Base-by-base conservation (phyloP, 768 basidiomycete genomes). In the Kwoniella pini region DNA sequence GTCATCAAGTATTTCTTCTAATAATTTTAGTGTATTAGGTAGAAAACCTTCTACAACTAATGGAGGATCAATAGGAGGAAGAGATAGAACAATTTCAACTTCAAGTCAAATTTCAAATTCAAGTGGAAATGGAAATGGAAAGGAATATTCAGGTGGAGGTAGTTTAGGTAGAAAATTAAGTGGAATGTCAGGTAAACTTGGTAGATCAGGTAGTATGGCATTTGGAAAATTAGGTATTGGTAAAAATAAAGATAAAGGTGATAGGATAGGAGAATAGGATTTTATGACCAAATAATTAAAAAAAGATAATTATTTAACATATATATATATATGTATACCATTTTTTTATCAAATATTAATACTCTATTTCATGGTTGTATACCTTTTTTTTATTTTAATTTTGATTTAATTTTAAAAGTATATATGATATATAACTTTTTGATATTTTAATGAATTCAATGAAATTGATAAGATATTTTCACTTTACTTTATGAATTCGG, bases 171-270 rank as follows among this genome's bases (percentile, higher is more conserved):
- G 65, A 40, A 57, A 62, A 10, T 40, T 72, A 33, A 63, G 62
- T 40, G 62, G 62, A n/a, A 63, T 63, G 62, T 48, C 55, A 15
- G 60, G 60, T 15, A 62, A 62, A 36, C 54, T 71, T 54, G 57
- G 71, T 10, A 66, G 69, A 28, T 65, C 59, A 13, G 67, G 72
- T 4, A 67, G 64, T 26, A 69, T 73, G 60, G 61, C 63, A 33
- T 68, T 68, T 52, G 65, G 68, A 24, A 74, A 72, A 55, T 63
- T 75, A 24, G 72, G 72, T 5, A 65, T 74, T 15, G 72, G 75
- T 4, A 71, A 68, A 54, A 76, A 67, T 38, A 77, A 77, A 66
- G 67, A 74, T 31, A 67, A 64, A 51, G 54, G 57, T 19, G 56
- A 43, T 10, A 55, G 40, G 38, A 45, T 55, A 42, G 65, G 51